Evolutionary conservation across 768 basidiomycete species (phyloP).

Genomic region (Suillus paluster): DNA sequence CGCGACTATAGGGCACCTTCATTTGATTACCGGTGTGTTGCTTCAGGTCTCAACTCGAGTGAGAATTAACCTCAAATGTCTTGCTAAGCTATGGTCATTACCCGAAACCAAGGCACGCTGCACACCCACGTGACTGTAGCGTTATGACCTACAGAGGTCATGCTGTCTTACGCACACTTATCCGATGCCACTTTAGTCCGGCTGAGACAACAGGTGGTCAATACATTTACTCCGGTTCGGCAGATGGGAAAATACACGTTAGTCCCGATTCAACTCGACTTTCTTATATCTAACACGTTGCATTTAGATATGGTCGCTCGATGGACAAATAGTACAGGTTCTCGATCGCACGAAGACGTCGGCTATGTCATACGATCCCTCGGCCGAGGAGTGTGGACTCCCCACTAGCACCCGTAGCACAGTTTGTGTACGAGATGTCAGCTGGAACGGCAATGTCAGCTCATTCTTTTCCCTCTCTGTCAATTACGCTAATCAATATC

Average conservation of each 20-base stretch:
- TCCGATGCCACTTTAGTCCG: constrained; percentile 96
- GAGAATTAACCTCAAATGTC: constrained; percentile 15
- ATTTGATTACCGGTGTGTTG: constrained; percentile 83
- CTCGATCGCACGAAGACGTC: constrained; percentile 78
- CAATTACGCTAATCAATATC: constrained; percentile 1
- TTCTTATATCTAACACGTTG: constrained; percentile 4
- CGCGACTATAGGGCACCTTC: constrained; percentile 57
- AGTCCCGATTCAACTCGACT: constrained; percentile 23
- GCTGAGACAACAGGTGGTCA: constrained; percentile 87
- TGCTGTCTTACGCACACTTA: constrained; percentile 85
- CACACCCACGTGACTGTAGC: constrained; percentile 89
- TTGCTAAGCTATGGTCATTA: constrained; percentile 62
- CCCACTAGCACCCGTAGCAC: constrained; percentile 28
- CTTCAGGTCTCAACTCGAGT: neutral
- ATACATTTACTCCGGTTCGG: constrained; percentile 94
- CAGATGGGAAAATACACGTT: constrained; percentile 86
- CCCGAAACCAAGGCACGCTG: constrained; percentile 58
- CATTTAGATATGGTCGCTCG: constrained; percentile 89
- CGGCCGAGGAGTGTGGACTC: constrained; percentile 53
- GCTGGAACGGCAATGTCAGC: constrained; percentile 75
- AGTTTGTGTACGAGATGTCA: constrained; percentile 88
- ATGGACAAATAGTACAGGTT: constrained; percentile 83
- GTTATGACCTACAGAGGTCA: constrained; percentile 97
- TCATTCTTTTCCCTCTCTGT: neutral
- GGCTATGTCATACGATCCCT: constrained; percentile 76